phyloP scores from a whole-genome alignment of 345 rosid genomes.

The Eucalyptus fibrosa region DNA sequence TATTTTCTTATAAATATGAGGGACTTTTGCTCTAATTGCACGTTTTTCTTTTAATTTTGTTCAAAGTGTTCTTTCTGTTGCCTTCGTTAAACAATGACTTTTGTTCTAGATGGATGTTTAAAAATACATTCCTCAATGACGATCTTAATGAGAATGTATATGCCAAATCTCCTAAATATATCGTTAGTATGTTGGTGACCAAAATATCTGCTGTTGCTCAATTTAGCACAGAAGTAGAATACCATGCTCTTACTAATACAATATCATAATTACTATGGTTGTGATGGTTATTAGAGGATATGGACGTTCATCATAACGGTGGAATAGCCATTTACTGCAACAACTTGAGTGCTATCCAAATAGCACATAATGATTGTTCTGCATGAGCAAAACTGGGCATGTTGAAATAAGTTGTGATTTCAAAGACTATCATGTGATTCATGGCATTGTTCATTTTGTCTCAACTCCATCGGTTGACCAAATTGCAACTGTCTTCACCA shows the following conservation, averaged over 20 bases:
- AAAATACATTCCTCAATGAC: background rate
- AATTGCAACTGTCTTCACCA: background rate
- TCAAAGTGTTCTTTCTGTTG: background rate
- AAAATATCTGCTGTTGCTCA: fast-evolving
- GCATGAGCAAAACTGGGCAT: too few species aligned
- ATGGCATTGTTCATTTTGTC: background rate
- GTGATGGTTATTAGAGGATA: background rate
- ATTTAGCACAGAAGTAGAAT: too few species aligned
- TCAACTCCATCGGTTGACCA: too few species aligned
- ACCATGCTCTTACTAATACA: too few species aligned
- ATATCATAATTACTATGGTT: background rate
- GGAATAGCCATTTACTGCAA: background rate
- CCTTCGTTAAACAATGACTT: background rate
- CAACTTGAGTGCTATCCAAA: too few species aligned
- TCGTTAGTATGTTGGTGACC: background rate
- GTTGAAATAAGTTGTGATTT: too few species aligned
- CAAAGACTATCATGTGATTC: background rate
- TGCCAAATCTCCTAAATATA: background rate
- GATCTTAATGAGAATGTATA: too few species aligned
- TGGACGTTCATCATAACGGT: fast-evolving
- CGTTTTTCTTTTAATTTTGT: background rate
- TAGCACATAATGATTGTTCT: too few species aligned
- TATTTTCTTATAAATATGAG: too few species aligned
- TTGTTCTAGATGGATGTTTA: fast-evolving
- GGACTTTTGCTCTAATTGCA: background rate